Conservation (phyloP, 805 yeast genomes). For the Saturnispora besseyi region DNA sequence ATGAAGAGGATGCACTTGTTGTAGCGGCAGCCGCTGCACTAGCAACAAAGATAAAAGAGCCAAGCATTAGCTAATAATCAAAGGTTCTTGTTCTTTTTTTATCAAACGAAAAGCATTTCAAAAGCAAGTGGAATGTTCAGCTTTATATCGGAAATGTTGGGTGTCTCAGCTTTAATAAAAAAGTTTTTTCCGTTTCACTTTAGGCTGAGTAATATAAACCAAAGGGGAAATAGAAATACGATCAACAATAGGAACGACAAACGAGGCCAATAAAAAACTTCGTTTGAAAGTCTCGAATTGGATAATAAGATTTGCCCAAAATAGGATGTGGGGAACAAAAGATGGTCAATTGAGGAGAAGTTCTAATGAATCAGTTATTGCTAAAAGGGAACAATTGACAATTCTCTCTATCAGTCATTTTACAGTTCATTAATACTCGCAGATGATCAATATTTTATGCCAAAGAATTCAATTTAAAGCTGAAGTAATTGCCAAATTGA, state of each 20-base stretch:
- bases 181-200: background rate
- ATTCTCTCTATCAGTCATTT: too few species aligned
- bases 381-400: too few species aligned
- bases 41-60: constrained; percentile 1
- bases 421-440: too few species aligned
- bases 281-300: background rate
- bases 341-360: too few species aligned
- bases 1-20: constrained; percentile 24
- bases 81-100: background rate
- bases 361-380: too few species aligned
- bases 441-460: background rate
- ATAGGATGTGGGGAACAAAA: background rate
- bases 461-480: background rate
- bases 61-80: background rate
- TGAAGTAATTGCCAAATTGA: constrained; percentile 2
- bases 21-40: background rate
- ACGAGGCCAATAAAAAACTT: background rate
- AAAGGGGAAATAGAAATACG: background rate
- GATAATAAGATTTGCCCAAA: background rate
- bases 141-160: background rate
- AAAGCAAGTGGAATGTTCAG: too few species aligned
- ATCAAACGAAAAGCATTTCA: too few species aligned
- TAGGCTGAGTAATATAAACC: background rate
- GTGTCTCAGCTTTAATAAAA: background rate
- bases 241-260: background rate